Evolutionary conservation across 2,329 filamentous ascomycete genomes (phyloP).

Genomic region (Ophiostoma ulmi): DNA sequence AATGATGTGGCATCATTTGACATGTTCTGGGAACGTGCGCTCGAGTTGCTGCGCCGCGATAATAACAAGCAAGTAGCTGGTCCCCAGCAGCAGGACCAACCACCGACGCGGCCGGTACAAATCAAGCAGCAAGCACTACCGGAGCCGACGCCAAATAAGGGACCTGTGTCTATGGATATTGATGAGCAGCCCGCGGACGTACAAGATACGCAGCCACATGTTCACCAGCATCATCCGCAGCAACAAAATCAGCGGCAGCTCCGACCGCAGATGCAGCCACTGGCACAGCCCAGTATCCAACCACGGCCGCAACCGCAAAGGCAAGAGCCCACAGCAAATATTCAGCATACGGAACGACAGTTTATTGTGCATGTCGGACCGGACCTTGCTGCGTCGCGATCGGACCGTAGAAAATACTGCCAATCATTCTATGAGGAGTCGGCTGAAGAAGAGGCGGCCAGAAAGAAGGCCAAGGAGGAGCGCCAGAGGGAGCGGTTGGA

Average conservation of each 20-base stretch:
- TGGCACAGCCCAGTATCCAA: too few relatives aligned
- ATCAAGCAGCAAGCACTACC: neutral
- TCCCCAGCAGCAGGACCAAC: neutral
- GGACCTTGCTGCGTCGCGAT: neutral
- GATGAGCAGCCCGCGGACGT: neutral
- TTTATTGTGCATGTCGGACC: neutral
- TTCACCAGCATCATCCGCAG: neutral
- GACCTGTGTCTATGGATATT: neutral
- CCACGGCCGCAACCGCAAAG: neutral
- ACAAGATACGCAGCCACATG: neutral
- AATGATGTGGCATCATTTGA: slow-evolving; percentile 1
- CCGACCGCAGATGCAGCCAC: neutral
- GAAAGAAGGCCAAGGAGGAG: neutral
- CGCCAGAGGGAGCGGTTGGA: neutral
- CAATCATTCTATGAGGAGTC: neutral
- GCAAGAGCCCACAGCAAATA: neutral
- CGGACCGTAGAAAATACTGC: neutral
- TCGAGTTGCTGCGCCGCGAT: neutral
- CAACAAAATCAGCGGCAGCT: neutral
- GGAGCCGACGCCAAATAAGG: neutral
- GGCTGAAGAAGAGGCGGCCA: neutral
- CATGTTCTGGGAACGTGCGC: neutral
- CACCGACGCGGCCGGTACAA: neutral
- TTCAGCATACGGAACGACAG: neutral
- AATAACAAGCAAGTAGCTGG: neutral